A percentile compares a stretch with the other conserved stretches of the same genome.
phyloP scores from a whole-genome alignment of 352 stramenopile species.

The Globisporangium radiosum region DNA sequence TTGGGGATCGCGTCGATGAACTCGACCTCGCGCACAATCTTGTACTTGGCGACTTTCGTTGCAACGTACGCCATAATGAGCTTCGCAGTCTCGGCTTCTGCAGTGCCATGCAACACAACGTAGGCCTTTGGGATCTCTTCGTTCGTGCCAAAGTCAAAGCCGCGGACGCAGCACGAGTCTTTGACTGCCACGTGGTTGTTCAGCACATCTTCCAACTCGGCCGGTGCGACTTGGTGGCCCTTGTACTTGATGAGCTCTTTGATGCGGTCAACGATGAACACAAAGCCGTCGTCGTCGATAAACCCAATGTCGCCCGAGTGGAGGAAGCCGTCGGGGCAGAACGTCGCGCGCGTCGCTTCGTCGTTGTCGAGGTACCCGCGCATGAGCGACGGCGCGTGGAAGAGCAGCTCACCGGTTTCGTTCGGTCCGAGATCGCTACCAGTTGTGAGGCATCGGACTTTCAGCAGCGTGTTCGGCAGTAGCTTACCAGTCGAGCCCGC shows the following conservation, averaged over 20 bases:
- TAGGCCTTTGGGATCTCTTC: slow-evolving; percentile 91
- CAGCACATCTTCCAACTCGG: slow-evolving; percentile 90
- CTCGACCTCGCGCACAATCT: slow-evolving; percentile 79
- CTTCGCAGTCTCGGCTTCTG: slow-evolving; percentile 10
- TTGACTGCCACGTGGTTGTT: slow-evolving; percentile 56
- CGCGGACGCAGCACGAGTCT: slow-evolving; percentile 46
- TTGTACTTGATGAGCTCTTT: slow-evolving; percentile 97
- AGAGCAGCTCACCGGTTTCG: slow-evolving; percentile 58
- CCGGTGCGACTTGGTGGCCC: slow-evolving; percentile 88
- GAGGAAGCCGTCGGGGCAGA: slow-evolving; percentile 79
- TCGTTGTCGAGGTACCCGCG: slow-evolving; percentile 84
- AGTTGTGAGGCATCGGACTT: slow-evolving; percentile 30
- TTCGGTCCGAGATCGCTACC: slow-evolving; percentile 23
- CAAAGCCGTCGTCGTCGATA: slow-evolving; percentile 91
- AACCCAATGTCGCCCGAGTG: slow-evolving; percentile 87
- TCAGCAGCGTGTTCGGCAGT: slow-evolving; percentile 28
- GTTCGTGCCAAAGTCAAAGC: slow-evolving; percentile 35
- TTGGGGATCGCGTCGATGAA: slow-evolving; percentile 90
- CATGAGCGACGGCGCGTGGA: slow-evolving; percentile 31
- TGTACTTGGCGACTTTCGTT: slow-evolving; percentile 77
- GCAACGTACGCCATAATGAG: slow-evolving; percentile 64
- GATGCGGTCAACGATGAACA: slow-evolving; percentile 89
- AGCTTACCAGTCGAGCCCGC: slow-evolving; percentile 19
- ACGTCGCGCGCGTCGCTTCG: slow-evolving; percentile 71
- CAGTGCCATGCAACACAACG: slow-evolving; percentile 64